A percentile compares a stretch with the other conserved stretches of the same genome.
phyloP scores from a whole-genome alignment of 2,329 filamentous ascomycete species.

The Monilinia laxa region DNA sequence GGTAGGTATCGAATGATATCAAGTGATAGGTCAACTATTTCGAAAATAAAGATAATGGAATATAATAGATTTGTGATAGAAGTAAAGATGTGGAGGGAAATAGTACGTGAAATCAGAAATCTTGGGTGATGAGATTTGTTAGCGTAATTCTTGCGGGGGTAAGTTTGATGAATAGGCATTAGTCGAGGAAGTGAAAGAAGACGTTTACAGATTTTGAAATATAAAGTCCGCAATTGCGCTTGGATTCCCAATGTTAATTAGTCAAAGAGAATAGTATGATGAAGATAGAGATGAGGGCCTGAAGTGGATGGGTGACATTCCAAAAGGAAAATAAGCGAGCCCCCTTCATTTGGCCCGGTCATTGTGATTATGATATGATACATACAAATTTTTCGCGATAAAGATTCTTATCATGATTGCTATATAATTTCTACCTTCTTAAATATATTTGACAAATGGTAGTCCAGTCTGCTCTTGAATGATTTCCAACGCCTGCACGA shows the following conservation, averaged over 20 bases:
- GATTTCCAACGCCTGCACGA: slow-evolving; percentile 41
- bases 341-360: neutral
- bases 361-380: neutral
- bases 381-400: neutral
- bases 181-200: neutral
- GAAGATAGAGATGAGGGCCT: no score
- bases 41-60: no score
- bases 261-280: neutral
- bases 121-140: neutral
- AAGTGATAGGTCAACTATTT: no score
- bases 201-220: neutral
- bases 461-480: slow-evolving; percentile 40
- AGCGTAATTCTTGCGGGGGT: no score
- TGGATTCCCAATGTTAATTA: no score
- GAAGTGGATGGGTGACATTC: neutral
- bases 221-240: no score
- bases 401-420: no score
- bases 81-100: no score
- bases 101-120: neutral
- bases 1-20: no score
- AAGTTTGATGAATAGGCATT: neutral
- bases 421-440: neutral
- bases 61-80: no score
- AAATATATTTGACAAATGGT: slow-evolving; percentile 38
- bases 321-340: slow-evolving; percentile 8